Percentiles rank a stretch among this genome's conserved stretches.
Conservation (phyloP, 2,329 filamentous ascomycete species). For the Mycogone perniciosa region DNA sequence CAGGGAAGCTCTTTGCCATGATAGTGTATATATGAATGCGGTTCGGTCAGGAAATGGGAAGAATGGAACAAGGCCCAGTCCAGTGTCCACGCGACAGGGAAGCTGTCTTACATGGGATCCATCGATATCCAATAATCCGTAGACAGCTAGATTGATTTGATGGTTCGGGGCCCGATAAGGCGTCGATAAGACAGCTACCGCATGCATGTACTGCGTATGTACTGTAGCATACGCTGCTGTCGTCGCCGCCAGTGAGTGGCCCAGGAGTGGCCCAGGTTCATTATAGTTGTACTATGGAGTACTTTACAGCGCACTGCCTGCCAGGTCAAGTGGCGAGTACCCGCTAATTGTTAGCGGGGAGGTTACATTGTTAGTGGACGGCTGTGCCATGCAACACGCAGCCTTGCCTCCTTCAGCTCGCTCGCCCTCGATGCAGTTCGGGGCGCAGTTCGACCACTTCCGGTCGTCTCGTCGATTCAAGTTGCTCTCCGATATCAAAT, state of each 20-base stretch:
- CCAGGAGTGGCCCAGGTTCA: too few species aligned
- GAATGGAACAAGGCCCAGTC: neutral
- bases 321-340: neutral
- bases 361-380: neutral
- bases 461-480: conserved; percentile 25
- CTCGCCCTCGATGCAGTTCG: conserved; percentile 21
- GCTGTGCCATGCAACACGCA: conserved; percentile 6
- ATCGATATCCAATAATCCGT: neutral
- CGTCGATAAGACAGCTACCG: neutral
- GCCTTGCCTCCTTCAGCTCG: conserved; percentile 5
- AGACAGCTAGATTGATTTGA: neutral
- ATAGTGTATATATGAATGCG: conserved; percentile 3
- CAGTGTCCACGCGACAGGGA: conserved; percentile 5
- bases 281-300: neutral
- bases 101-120: neutral
- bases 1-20: conserved; percentile 55
- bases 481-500: conserved; percentile 3
- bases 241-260: neutral
- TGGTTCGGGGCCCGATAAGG: conserved; percentile 4
- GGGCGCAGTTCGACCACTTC: conserved; percentile 28
- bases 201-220: neutral
- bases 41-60: conserved; percentile 12
- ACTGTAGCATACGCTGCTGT: neutral
- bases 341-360: conserved; percentile 4
- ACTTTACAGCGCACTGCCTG: neutral